A percentile compares a stretch with the other conserved stretches of the same genome.
Evolutionary conservation across 805 yeast species (phyloP).

Genomic region (Kazachstania kunashirensis): DNA sequence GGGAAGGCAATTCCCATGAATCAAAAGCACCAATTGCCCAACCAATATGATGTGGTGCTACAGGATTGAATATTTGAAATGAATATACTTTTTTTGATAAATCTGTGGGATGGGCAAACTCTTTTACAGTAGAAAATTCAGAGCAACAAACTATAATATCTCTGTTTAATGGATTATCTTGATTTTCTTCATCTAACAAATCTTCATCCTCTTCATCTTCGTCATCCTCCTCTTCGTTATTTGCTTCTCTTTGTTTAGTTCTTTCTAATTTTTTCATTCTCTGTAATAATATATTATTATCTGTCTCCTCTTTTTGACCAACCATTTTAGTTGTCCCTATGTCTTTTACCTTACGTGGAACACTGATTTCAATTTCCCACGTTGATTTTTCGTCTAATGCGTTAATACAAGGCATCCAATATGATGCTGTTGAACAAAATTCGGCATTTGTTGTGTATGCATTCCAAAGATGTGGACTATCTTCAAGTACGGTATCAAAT

Average conservation of each 20-base stretch:
- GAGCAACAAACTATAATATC: conserved; percentile 64
- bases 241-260: conserved; percentile 2
- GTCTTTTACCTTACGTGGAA: conserved; percentile 72
- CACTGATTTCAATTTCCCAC: conserved; percentile 83
- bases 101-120: conserved; percentile 68
- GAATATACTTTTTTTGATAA: conserved; percentile 61
- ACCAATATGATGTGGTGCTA: conserved; percentile 89
- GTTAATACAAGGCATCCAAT: conserved; percentile 98
- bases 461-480: conserved; percentile 52
- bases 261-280: conserved; percentile 12
- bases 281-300: conserved; percentile 2
- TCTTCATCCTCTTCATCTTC: conserved; percentile 26
- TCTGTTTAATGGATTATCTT: conserved; percentile 22
- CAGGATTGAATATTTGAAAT: conserved; percentile 71
- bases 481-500: conserved; percentile 41
- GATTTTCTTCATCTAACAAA: conserved; percentile 24
- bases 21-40: conserved; percentile 90
- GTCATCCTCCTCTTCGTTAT: conserved; percentile 24
- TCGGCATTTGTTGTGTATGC: conserved; percentile 79
- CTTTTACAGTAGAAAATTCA: conserved; percentile 55
- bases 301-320: conserved; percentile 20
- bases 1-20: conserved; percentile 31
- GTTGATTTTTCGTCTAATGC: conserved; percentile 79
- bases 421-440: conserved; percentile 70
- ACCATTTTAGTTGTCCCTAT: conserved; percentile 37